Conservation (phyloP, 2,329 filamentous ascomycete species). For the Chaetomium strumarium region DNA sequence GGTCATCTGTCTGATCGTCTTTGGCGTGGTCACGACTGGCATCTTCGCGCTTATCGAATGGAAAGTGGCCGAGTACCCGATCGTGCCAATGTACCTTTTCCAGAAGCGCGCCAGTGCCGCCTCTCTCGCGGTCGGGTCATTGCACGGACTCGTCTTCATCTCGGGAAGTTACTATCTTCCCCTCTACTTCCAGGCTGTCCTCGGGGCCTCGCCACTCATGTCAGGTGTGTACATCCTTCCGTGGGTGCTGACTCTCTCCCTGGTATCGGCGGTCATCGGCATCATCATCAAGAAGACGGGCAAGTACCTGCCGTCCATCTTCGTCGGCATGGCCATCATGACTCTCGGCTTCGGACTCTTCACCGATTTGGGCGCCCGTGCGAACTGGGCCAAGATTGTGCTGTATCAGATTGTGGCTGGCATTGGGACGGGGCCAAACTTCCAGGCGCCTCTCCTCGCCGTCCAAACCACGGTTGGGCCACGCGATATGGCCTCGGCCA, state of each 20-base stretch:
- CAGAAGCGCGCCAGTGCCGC: slow-evolving; percentile 49
- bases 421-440: slow-evolving; percentile 56
- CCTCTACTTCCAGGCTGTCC: slow-evolving; percentile 65
- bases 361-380: slow-evolving; percentile 48
- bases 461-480: slow-evolving; percentile 57
- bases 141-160: slow-evolving; percentile 55
- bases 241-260: slow-evolving; percentile 45
- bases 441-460: slow-evolving; percentile 57
- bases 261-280: slow-evolving; percentile 39
- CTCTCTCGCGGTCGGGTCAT: slow-evolving; percentile 41
- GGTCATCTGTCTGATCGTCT: slow-evolving; percentile 58
- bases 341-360: slow-evolving; percentile 54
- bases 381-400: slow-evolving; percentile 43
- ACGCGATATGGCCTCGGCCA: slow-evolving; percentile 57
- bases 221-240: slow-evolving; percentile 59
- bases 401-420: slow-evolving; percentile 55
- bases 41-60: slow-evolving; percentile 58
- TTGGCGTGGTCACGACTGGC: slow-evolving; percentile 45
- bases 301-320: slow-evolving; percentile 51
- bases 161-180: slow-evolving; percentile 65
- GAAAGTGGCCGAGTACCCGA: slow-evolving; percentile 56
- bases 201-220: slow-evolving; percentile 53
- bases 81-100: slow-evolving; percentile 64
- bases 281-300: slow-evolving; percentile 48
- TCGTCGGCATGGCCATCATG: slow-evolving; percentile 47